Evolutionary conservation across 2,329 filamentous ascomycete species (phyloP).

Genomic region (Raffaelea ambrosiae): DNA sequence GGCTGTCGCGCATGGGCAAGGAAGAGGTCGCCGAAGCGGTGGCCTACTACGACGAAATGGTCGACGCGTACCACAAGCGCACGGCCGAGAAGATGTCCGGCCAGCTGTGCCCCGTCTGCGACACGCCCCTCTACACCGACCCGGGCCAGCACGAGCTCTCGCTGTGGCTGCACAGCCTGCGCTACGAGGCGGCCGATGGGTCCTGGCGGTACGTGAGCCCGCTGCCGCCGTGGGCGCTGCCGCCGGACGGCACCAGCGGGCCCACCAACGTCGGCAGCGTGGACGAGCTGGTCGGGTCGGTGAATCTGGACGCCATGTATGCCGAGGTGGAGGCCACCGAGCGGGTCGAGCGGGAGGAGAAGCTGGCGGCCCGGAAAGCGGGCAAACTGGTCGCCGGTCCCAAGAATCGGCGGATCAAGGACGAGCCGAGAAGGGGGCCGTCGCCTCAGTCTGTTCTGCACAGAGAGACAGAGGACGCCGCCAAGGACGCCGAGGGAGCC

Average conservation of each 20-base stretch:
- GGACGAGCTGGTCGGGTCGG: constrained; percentile 50
- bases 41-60: constrained; percentile 89
- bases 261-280: constrained; percentile 58
- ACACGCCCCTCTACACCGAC: constrained; percentile 86
- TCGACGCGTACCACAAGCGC: constrained; percentile 79
- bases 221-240: constrained; percentile 79
- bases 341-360: neutral
- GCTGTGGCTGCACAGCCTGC: constrained; percentile 85
- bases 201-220: constrained; percentile 81
- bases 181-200: constrained; percentile 77
- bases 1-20: constrained; percentile 86
- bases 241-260: constrained; percentile 63
- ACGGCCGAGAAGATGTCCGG: constrained; percentile 94
- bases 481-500: neutral
- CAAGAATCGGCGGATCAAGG: no score
- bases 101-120: constrained; percentile 68
- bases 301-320: constrained; percentile 14
- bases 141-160: constrained; percentile 84
- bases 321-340: constrained; percentile 4
- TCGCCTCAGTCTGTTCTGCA: no score
- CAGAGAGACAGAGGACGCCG: no score
- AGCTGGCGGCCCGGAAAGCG: neutral
- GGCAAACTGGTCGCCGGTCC: no score
- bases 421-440: no score
- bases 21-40: constrained; percentile 84